These are phyloP conservation scores for Apiospora pterosperma DNA, from an alignment of 2,329 filamentous ascomycete species.

Conservation along the genomic window DNA sequence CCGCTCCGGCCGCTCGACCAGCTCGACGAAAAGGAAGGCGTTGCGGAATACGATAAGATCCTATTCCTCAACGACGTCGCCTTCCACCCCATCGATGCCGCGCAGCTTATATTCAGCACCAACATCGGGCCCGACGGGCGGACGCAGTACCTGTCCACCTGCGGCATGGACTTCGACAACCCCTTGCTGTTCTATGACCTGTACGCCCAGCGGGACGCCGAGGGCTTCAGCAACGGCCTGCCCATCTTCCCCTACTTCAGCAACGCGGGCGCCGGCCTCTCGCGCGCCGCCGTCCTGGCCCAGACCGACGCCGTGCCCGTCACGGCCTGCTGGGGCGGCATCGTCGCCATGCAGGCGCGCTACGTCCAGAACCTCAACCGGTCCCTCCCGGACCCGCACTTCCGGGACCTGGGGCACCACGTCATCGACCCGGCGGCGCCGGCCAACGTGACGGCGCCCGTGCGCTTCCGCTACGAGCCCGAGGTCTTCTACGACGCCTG, in stretches of 20 bases:
- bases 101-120: conserved; percentile 59
- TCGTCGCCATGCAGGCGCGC: conserved; percentile 62
- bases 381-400: conserved; percentile 28
- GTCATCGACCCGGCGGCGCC: conserved; percentile 32
- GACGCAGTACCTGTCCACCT: conserved; percentile 62
- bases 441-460: conserved; percentile 32
- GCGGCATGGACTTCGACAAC: conserved; percentile 67
- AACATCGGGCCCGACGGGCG: conserved; percentile 49
- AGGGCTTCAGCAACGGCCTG: conserved; percentile 61
- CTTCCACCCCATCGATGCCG: conserved; percentile 47
- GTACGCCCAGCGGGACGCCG: conserved; percentile 65
- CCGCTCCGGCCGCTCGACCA: conserved; percentile 61
- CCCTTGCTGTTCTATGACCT: conserved; percentile 71
- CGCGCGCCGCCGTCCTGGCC: conserved; percentile 58
- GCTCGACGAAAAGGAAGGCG: conserved; percentile 29
- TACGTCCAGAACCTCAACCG: conserved; percentile 48
- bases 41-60: conserved; percentile 50
- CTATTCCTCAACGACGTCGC: conserved; percentile 67
- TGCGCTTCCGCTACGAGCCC: conserved; percentile 54
- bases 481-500: conserved; percentile 62
- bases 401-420: conserved; percentile 29
- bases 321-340: conserved; percentile 74
- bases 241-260: conserved; percentile 69
- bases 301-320: conserved; percentile 65
- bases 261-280: conserved; percentile 46